phyloP scores from a whole-genome alignment of 331 rosid species.

The Rosa hybrid region DNA sequence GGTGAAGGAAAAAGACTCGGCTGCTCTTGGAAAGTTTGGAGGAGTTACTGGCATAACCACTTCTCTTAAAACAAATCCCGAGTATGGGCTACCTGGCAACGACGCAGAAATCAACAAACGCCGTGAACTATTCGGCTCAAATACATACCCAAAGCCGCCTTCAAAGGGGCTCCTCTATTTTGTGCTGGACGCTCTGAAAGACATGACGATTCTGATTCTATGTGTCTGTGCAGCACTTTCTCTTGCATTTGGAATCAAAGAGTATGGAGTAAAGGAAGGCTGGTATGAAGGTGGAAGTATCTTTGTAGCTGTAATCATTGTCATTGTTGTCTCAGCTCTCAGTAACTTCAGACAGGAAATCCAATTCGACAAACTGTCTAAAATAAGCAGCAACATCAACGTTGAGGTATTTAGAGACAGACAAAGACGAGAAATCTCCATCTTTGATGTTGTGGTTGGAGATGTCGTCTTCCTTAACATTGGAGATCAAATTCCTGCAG shows the following conservation, averaged over 20 bases:
- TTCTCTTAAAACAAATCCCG: conserved; percentile 41
- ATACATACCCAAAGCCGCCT: conserved; percentile 68
- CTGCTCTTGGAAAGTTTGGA: conserved; percentile 30
- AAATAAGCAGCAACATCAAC: conserved; percentile 65
- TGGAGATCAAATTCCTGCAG: conserved; percentile 88
- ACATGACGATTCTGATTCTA: conserved; percentile 67
- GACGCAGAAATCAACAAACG: conserved; percentile 37
- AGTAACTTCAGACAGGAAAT: conserved; percentile 82
- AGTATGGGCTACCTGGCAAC: conserved; percentile 47
- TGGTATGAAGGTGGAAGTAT: conserved; percentile 95
- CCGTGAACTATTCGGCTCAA: conserved; percentile 51
- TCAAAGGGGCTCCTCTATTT: conserved; percentile 58
- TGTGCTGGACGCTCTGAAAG: conserved; percentile 73
- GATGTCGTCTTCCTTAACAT: conserved; percentile 58
- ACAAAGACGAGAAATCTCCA: conserved; percentile 59
- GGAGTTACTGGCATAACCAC: conserved; percentile 48
- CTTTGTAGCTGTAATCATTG: conserved; percentile 66
- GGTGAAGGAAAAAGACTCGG: conserved; percentile 52
- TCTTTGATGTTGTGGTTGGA: conserved; percentile 70
- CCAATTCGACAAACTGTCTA: conserved; percentile 71
- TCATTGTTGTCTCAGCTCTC: conserved; percentile 62
- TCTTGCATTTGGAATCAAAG: conserved; percentile 81
- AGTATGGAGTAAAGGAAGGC: conserved; percentile 65
- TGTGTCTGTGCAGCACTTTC: conserved; percentile 73
- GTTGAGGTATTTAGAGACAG: conserved; percentile 61